A percentile compares a stretch with the other conserved stretches of the same genome.
Evolutionary conservation across 2,329 filamentous ascomycete genomes (phyloP).

Genomic region (Fonsecaea erecta): DNA sequence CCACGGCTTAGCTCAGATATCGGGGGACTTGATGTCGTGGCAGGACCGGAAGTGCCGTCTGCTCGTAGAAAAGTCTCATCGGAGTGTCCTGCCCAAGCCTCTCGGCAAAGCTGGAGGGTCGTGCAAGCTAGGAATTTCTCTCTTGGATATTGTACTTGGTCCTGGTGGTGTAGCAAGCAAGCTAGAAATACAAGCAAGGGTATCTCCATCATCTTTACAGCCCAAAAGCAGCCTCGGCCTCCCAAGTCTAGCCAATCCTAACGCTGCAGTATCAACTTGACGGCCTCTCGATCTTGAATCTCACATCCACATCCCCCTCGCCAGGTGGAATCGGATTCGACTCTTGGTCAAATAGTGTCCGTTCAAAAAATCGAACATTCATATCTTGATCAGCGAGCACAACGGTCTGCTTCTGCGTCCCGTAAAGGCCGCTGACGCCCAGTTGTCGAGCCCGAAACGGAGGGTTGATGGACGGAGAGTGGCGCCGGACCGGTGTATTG

Average conservation of each 20-base stretch:
- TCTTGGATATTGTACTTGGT: too few relatives aligned
- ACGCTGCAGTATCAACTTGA: not conserved
- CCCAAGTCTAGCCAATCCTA: not conserved
- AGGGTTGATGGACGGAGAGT: constrained; percentile 16
- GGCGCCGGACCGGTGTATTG: constrained; percentile 37
- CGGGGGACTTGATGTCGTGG: too few relatives aligned
- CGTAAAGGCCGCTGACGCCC: constrained; percentile 60
- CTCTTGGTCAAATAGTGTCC: constrained; percentile 62
- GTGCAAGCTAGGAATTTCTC: too few relatives aligned
- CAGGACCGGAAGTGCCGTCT: too few relatives aligned
- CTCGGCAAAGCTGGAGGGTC: too few relatives aligned
- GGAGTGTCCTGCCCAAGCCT: too few relatives aligned
- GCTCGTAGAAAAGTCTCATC: too few relatives aligned
- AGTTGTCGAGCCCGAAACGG: constrained; percentile 36
- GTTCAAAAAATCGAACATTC: constrained; percentile 64
- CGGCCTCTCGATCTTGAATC: constrained; percentile 50
- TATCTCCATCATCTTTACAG: too few relatives aligned
- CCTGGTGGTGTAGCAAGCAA: too few relatives aligned
- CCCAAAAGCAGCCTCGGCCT: not conserved
- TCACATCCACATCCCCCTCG: constrained; percentile 53
- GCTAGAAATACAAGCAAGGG: too few relatives aligned
- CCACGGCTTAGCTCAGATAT: too few relatives aligned
- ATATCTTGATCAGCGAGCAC: constrained; percentile 62
- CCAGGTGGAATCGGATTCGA: constrained; percentile 53
- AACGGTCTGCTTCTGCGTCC: constrained; percentile 68